Conservation (phyloP, 495 filamentous ascomycete species). For the Lepraria neglecta region DNA sequence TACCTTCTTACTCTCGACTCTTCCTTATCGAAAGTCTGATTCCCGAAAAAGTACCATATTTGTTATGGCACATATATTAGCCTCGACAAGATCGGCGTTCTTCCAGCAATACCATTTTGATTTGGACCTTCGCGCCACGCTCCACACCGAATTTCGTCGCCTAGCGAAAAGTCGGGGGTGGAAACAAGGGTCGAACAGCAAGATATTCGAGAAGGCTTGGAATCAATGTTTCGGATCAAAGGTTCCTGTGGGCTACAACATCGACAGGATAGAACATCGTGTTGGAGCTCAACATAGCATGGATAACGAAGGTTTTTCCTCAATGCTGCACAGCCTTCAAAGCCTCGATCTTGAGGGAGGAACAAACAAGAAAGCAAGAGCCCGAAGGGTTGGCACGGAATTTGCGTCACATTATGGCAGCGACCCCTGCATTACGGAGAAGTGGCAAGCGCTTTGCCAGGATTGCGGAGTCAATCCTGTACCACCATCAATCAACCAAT, state of each 20-base stretch:
- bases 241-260: slow-evolving; percentile 6
- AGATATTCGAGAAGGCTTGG: slow-evolving; percentile 13
- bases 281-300: neutral
- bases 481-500: slow-evolving; percentile 10
- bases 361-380: neutral
- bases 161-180: slow-evolving; percentile 8
- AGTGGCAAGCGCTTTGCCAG: slow-evolving; percentile 5
- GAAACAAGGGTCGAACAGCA: slow-evolving; percentile 12
- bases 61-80: slow-evolving; percentile 7
- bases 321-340: slow-evolving; percentile 9
- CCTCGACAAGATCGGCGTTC: slow-evolving; percentile 8
- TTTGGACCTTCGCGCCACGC: slow-evolving; percentile 5
- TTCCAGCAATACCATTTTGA: slow-evolving; percentile 10
- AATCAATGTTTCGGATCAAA: slow-evolving; percentile 3
- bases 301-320: slow-evolving; percentile 2
- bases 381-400: neutral
- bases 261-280: neutral
- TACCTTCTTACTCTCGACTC: too few relatives aligned
- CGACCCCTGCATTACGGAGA: slow-evolving; percentile 5
- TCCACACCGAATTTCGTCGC: slow-evolving; percentile 8
- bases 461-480: slow-evolving; percentile 3
- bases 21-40: too few relatives aligned
- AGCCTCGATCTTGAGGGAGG: neutral
- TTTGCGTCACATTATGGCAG: neutral
- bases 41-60: neutral